These are phyloP conservation scores for Solanum microdontum DNA, from an alignment of 257 asterid species.

Conservation along the genomic window DNA sequence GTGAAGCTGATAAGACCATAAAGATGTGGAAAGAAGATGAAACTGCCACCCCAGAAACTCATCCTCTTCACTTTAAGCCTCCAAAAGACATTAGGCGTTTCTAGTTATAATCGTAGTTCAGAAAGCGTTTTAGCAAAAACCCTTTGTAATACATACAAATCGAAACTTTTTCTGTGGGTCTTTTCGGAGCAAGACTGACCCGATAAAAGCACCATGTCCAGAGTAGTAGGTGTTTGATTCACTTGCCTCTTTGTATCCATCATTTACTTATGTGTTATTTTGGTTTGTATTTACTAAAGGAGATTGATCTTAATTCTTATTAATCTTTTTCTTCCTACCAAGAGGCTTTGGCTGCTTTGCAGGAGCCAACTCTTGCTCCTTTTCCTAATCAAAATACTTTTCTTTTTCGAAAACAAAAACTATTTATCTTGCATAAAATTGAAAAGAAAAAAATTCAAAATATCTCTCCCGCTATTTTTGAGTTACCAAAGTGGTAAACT, in stretches of 20 bases:
- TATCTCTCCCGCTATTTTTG: neutral
- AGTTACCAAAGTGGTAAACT: neutral
- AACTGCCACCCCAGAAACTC: conserved; percentile 78
- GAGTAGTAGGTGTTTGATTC: neutral
- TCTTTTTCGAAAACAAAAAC: neutral
- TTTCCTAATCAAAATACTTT: neutral
- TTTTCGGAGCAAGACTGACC: neutral
- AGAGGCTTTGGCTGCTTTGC: neutral
- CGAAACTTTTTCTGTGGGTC: neutral
- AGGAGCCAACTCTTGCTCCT: neutral
- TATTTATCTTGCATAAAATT: too few relatives aligned
- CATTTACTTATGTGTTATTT: neutral
- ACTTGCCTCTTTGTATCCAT: neutral
- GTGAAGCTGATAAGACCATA: conserved; percentile 94
- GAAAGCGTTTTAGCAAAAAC: neutral
- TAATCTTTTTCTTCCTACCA: neutral
- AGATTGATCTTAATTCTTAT: neutral
- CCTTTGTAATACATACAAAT: neutral
- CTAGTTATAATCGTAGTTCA: conserved; percentile 8
- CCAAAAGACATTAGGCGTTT: conserved; percentile 84
- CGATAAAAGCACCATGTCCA: neutral
- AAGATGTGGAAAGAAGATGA: conserved; percentile 99
- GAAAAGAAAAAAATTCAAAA: neutral
- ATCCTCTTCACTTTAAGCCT: conserved; percentile 87
- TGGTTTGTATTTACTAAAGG: neutral